Conservation (phyloP, 164 flowering plant species). For the Dillenia suffruticosa region DNA sequence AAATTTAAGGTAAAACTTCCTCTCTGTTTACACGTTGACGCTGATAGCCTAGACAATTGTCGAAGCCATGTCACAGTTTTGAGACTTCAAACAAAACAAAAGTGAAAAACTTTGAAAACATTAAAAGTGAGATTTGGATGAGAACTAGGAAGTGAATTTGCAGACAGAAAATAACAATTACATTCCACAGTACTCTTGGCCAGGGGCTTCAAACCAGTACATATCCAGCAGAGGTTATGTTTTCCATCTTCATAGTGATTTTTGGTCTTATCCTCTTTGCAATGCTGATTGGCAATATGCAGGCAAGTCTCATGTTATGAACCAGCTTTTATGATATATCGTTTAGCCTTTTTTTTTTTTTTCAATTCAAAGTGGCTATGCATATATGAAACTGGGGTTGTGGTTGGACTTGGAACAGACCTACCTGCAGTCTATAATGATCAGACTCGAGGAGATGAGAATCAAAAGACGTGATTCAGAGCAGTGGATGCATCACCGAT, state of each 20-base stretch:
- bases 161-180: too few species aligned
- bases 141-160: too few species aligned
- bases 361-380: neutral
- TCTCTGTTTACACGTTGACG: too few species aligned
- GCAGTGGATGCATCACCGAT: constrained; percentile 74
- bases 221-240: constrained; percentile 48
- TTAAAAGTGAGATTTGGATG: too few species aligned
- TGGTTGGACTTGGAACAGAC: constrained; percentile 33
- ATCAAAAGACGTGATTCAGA: constrained; percentile 63
- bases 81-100: too few species aligned
- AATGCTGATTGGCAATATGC: constrained; percentile 66
- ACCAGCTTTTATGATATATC: neutral
- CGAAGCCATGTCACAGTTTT: too few species aligned
- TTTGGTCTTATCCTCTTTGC: constrained; percentile 63
- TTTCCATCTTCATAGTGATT: constrained; percentile 48
- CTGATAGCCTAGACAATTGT: too few species aligned
- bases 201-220: constrained; percentile 65
- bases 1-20: constrained; percentile 65
- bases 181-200: constrained; percentile 52
- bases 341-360: neutral
- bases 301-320: constrained; percentile 21
- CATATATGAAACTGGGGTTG: too few species aligned
- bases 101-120: too few species aligned
- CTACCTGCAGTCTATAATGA: constrained; percentile 50
- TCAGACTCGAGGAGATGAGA: constrained; percentile 68